A percentile compares a stretch with the other conserved stretches of the same genome.
phyloP scores from a whole-genome alignment of 2,329 filamentous ascomycete species.

The Neofusicoccum ribis region DNA sequence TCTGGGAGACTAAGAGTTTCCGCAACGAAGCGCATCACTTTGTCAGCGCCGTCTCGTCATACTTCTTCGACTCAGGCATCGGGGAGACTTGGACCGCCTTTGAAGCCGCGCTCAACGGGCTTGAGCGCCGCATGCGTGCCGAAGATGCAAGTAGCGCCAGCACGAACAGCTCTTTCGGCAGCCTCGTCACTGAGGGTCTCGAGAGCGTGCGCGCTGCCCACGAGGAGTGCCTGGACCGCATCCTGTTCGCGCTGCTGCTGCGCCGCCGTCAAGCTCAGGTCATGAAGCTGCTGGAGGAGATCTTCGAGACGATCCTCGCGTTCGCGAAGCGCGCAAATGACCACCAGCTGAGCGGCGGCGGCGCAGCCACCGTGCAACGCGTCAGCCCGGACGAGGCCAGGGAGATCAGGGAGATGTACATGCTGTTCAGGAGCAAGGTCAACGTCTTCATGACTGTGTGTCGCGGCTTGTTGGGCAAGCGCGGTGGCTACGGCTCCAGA shows the following conservation, averaged over 20 bases:
- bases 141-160: slow-evolving; percentile 44
- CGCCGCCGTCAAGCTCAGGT: slow-evolving; percentile 74
- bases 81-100: slow-evolving; percentile 72
- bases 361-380: slow-evolving; percentile 25
- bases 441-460: slow-evolving; percentile 74
- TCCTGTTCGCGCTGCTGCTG: slow-evolving; percentile 72
- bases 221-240: slow-evolving; percentile 70
- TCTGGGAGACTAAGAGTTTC: slow-evolving; percentile 48
- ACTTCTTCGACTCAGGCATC: slow-evolving; percentile 80
- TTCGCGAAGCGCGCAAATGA: slow-evolving; percentile 54
- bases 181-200: slow-evolving; percentile 57
- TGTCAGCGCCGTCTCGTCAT: slow-evolving; percentile 68
- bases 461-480: slow-evolving; percentile 66
- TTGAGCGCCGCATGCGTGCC: slow-evolving; percentile 59
- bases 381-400: slow-evolving; percentile 33
- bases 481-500: slow-evolving; percentile 31
- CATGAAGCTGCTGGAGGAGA: slow-evolving; percentile 71
- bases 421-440: slow-evolving; percentile 70
- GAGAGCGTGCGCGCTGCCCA: slow-evolving; percentile 69
- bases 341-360: slow-evolving; percentile 22
- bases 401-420: slow-evolving; percentile 58
- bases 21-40: slow-evolving; percentile 79
- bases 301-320: slow-evolving; percentile 69
- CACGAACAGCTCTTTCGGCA: slow-evolving; percentile 43
- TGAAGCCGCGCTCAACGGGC: slow-evolving; percentile 61